Percentiles rank a stretch among this genome's conserved stretches.
Evolutionary conservation across 2,329 filamentous ascomycete genomes (phyloP).

Genomic region (Talaromyces sp.): DNA sequence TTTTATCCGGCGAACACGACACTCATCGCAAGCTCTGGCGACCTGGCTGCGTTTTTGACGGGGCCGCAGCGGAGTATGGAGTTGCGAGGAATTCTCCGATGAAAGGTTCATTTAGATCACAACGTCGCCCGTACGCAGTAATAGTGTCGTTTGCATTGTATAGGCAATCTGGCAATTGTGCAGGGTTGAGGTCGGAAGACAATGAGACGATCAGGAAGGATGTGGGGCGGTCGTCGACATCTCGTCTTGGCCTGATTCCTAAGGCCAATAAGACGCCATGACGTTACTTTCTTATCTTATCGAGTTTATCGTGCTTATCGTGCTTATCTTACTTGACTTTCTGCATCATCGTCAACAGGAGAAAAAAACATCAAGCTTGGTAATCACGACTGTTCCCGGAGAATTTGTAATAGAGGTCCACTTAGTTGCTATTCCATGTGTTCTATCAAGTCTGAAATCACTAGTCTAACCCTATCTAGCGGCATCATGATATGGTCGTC

Average conservation of each 20-base stretch:
- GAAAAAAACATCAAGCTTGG: not conserved
- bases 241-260: not conserved
- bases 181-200: not conserved
- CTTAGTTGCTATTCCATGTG: not conserved
- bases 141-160: not conserved
- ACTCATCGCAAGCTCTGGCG: constrained; percentile 15
- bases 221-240: not conserved
- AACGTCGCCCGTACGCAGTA: not conserved
- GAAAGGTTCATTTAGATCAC: not conserved
- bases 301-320: not conserved
- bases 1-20: constrained; percentile 11
- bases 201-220: not conserved
- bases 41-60: constrained; percentile 19
- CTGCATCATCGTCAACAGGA: not conserved
- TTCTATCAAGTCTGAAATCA: not conserved
- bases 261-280: not conserved
- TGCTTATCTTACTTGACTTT: not conserved
- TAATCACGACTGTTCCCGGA: not conserved
- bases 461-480: not conserved
- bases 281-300: not conserved
- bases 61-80: not conserved
- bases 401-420: not conserved
- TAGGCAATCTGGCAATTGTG: not conserved
- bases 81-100: not conserved
- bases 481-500: constrained; percentile 37